Base-by-base conservation (phyloP, 2,329 filamentous ascomycete genomes). In the Huntiella bhutanensis region DNA sequence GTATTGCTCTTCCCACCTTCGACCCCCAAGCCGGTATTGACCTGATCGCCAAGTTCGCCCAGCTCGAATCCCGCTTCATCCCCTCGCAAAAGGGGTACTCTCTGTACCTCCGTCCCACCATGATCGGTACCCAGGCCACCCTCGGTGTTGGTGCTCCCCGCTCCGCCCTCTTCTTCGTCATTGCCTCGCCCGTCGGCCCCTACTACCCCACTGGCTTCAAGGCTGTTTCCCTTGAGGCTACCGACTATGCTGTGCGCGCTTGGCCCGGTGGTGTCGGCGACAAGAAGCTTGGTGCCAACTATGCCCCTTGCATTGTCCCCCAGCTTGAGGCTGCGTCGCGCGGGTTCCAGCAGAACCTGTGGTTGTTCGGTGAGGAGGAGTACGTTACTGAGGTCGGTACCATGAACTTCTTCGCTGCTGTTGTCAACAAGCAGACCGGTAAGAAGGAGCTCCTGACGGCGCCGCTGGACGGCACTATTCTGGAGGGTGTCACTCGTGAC, bases 181-280 rank as follows among this genome's bases (percentile, higher is more conserved):
- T 98, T 63, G 88, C 91, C 38, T 93, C 83, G 17, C 91, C 91
- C 50, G 91, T 98, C 11, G 91, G 91, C 1, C 91, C 91, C 1
- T 98, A 98, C 70, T 98, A 95, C 65, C 88, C 87, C 2, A 95
- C 88, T 2, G 91, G 91, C 51, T 96, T 98, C 77, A 96, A 96
- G 69, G 91, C 91, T 50, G 75, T 98, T 43, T 87, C 83, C 1
- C 73, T 98, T 46, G 91, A 96, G 67, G 91, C 91, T 19, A 96
- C 91, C 45, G 82, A 93, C 65, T 94, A 95, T 62, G 88, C 88
- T 47, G 86, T 95, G 51, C 85, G 91, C 54, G 91, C 91, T 48
- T 98, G 91, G 91, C 91, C 91, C 41, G 91, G 91, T 51, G 91
- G 91, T 59, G 88, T 95, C 32, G 91, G 91, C 56, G 86, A 96